Evolutionary conservation across 305 asterid genomes (phyloP), one percentile per base, ranked within the genome.

Genomic region (Fraxinus xanthoxyloides): DNA sequence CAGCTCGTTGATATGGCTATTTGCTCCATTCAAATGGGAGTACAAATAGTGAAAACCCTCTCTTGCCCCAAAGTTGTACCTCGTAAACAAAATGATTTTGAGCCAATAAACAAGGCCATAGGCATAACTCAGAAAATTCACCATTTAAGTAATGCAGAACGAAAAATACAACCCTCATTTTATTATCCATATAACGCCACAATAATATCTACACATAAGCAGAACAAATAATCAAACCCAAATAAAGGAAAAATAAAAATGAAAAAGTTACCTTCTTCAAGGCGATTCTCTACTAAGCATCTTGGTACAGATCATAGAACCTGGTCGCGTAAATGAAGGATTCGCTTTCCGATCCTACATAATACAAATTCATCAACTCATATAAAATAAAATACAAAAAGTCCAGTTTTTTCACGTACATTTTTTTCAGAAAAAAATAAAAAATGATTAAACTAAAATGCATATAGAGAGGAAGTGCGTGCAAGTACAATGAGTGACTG

Each of bases 301-400:
- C 88, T 94, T 94, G 3, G 99, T 96, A 85, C 91, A 94, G 84
- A 89, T 85, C 97, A 96, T 89, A 26, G 98, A 93, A 78, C 97
- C 97, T 85, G 92, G 86, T 80, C 97, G 88, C 59, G 90, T 88
- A 82, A 93, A 96, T 21, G 94, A 91, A 63, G 95, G 75, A 73
- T 86, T 90, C 67, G 89, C 88, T 81, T 93, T 95, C 86, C 85
- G 91, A 84, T 92, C 98, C 99, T 95, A 81, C 46, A 38, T 2
- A 65, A 65, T 65, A 8, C 73, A 51, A 74, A 56, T 24, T 12
- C 67, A 56, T 65, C 72, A 65, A 65, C 72, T 21, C 34, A 4
- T 43, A 24, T 7, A 28, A 43, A 67, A 17, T 61, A 19, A 24
- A 38, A 30, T 0, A n/a, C 35, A 36, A 17, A 56, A 59, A 59